phyloP scores from a whole-genome alignment of 2,329 filamentous ascomycete genomes.

The Coleophoma crateriformis region DNA sequence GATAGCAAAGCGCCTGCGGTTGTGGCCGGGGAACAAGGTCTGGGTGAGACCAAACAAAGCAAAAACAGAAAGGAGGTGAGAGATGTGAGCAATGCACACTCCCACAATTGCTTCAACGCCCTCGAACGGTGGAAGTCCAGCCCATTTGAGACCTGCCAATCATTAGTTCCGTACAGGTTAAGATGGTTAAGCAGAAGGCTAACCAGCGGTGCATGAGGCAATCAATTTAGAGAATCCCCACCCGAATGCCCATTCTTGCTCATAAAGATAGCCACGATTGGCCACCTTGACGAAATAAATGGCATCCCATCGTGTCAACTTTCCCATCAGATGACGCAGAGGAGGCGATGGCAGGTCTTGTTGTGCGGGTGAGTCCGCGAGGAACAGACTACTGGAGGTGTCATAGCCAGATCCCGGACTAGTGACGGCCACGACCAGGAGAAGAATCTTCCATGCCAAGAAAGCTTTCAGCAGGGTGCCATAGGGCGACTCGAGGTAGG shows the following conservation, averaged over 20 bases:
- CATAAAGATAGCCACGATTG: slow-evolving; percentile 60
- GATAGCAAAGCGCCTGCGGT: slow-evolving; percentile 49
- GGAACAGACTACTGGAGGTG: slow-evolving; percentile 61
- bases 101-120: slow-evolving; percentile 47
- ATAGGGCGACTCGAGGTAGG: slow-evolving; percentile 13
- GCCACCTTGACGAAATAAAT: slow-evolving; percentile 67
- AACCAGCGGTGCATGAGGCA: slow-evolving; percentile 19
- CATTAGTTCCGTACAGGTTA: neutral
- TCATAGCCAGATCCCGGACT: slow-evolving; percentile 62
- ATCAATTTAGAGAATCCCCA: slow-evolving; percentile 42
- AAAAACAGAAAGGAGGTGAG: slow-evolving; percentile 72
- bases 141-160: slow-evolving; percentile 16
- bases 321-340: slow-evolving; percentile 22
- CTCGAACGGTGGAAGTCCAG: slow-evolving; percentile 25
- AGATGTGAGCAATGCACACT: slow-evolving; percentile 62
- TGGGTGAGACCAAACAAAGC: slow-evolving; percentile 63
- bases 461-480: slow-evolving; percentile 36
- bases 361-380: slow-evolving; percentile 16
- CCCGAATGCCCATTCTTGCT: slow-evolving; percentile 85
- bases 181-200: neutral
- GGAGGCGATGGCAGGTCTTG: slow-evolving; percentile 17
- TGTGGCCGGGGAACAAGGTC: slow-evolving; percentile 42
- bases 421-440: slow-evolving; percentile 56
- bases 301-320: slow-evolving; percentile 74
- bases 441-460: slow-evolving; percentile 58